Evolutionary conservation across 768 basidiomycete genomes (phyloP).

Genomic region (Collybia sordida): DNA sequence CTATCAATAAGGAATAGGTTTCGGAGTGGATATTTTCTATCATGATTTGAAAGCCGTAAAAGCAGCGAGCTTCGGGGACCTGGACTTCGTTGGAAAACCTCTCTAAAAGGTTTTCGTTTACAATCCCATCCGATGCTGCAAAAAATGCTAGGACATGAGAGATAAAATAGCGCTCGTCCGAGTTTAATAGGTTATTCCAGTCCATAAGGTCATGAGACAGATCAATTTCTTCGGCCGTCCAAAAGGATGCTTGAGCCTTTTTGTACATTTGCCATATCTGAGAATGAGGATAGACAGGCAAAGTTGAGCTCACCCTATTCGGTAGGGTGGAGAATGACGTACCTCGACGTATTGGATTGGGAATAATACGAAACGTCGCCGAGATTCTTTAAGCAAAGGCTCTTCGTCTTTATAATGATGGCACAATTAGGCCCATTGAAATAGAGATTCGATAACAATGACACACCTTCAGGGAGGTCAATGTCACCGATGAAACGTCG

Average conservation of each 20-base stretch:
- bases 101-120: conserved; percentile 94
- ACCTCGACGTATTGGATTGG: conserved; percentile 94
- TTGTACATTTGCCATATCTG: conserved; percentile 99
- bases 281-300: too few species aligned
- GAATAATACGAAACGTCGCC: conserved; percentile 86
- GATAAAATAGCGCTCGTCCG: conserved; percentile 86
- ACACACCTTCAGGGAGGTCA: conserved; percentile 63
- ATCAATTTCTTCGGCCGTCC: conserved; percentile 93
- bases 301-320: too few species aligned
- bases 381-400: conserved; percentile 76
- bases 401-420: too few species aligned
- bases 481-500: conserved; percentile 68
- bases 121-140: conserved; percentile 93
- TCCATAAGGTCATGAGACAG: conserved; percentile 83
- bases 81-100: conserved; percentile 95
- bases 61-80: conserved; percentile 89
- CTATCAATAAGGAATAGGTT: conserved; percentile 94
- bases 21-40: conserved; percentile 98
- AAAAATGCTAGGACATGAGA: conserved; percentile 96
- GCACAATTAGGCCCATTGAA: not conserved
- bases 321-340: not conserved
- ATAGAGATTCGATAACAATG: conserved; percentile 12
- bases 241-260: conserved; percentile 90
- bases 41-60: conserved; percentile 99
- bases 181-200: conserved; percentile 81